Conservation (phyloP, 176 grass and related monocot species). For the Oryza officinalis region DNA sequence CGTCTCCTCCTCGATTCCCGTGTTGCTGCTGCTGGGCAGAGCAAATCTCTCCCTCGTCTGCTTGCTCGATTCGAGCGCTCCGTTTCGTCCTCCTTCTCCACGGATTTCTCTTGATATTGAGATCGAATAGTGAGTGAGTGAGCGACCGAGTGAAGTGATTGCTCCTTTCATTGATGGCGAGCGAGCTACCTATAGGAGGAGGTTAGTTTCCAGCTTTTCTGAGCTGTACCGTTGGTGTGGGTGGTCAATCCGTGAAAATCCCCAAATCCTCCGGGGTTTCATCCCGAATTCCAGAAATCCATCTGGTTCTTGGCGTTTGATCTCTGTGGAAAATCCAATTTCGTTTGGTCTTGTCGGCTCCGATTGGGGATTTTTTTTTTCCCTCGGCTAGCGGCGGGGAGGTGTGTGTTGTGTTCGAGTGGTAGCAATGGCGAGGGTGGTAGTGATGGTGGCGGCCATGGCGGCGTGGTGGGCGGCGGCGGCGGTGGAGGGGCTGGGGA, state of each 20-base stretch:
- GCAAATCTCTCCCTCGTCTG: background rate
- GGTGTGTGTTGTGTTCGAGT: no score
- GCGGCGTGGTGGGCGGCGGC: background rate
- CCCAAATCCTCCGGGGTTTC: background rate
- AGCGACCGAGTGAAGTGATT: background rate
- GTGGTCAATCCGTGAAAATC: background rate
- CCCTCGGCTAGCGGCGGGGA: no score
- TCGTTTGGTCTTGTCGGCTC: background rate
- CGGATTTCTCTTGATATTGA: background rate
- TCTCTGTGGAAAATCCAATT: background rate
- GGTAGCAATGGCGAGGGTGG: background rate
- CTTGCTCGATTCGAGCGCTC: background rate
- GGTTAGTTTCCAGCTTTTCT: background rate
- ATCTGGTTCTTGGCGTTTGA: no score
- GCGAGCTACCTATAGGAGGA: background rate
- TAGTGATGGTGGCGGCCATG: background rate
- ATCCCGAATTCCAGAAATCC: background rate
- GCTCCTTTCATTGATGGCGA: background rate
- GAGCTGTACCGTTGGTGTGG: background rate
- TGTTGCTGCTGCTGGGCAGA: background rate
- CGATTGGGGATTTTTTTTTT: background rate
- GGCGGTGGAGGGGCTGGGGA: slow-evolving; percentile 40
- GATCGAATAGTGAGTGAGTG: no score
- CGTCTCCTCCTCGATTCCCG: background rate
- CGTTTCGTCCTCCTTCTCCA: background rate